Conservation (phyloP, 257 asterid genomes). For the Solanum dulcamara region DNA sequence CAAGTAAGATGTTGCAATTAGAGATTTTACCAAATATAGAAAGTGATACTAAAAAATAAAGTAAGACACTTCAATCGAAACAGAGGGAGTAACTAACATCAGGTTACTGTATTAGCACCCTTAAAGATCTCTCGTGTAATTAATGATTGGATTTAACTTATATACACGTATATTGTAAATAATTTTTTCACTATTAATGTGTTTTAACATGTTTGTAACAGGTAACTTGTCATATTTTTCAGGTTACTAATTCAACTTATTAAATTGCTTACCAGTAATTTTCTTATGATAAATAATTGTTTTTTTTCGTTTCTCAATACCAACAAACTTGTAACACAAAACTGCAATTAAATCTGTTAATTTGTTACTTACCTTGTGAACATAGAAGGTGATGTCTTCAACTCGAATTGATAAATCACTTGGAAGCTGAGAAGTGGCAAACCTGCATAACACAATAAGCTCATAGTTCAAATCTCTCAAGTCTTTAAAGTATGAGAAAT, state of each 20-base stretch:
- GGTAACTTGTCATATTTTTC: neutral
- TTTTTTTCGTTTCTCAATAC: no score
- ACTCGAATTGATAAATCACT: conserved; percentile 68
- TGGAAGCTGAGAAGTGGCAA: conserved; percentile 54
- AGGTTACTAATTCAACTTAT: neutral
- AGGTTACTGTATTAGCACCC: no score
- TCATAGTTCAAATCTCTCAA: neutral
- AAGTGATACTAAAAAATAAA: no score
- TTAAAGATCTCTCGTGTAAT: no score
- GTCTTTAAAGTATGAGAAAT: neutral
- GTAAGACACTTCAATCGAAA: no score
- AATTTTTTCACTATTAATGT: neutral
- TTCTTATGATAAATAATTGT: neutral
- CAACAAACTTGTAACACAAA: neutral
- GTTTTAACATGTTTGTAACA: neutral
- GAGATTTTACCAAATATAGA: no score
- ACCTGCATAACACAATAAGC: conserved; percentile 29
- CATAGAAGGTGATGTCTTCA: conserved; percentile 60
- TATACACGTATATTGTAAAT: no score
- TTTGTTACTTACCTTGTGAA: conserved; percentile 39
- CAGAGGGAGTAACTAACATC: no score
- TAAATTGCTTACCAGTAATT: neutral
- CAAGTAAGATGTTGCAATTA: no score
- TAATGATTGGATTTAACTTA: no score
- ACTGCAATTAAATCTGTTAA: neutral